A percentile compares a stretch with the other conserved stretches of the same genome.
Conservation (phyloP, 148 eudicot genomes). For the Gaultheria prostrata region DNA sequence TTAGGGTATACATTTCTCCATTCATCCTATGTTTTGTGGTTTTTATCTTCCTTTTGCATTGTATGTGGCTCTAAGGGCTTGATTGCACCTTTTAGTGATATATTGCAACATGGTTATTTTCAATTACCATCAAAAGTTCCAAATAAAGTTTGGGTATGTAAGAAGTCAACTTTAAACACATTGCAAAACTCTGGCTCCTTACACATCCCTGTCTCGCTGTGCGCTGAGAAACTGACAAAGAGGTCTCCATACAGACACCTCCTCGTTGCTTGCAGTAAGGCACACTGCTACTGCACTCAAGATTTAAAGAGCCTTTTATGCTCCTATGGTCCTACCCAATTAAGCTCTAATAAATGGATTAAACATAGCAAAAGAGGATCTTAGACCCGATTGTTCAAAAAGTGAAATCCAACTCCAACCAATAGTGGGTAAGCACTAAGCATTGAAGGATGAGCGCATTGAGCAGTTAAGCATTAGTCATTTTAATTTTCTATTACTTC, state of each 20-base stretch:
- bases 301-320: neutral
- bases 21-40: neutral
- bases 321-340: neutral
- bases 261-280: neutral
- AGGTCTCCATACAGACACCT: neutral
- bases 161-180: neutral
- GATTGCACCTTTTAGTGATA: neutral
- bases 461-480: neutral
- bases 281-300: neutral
- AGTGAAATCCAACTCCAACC: neutral
- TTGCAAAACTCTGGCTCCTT: neutral
- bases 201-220: no score
- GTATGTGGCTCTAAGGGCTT: no score
- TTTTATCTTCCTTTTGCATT: neutral
- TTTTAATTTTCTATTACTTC: neutral
- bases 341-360: neutral
- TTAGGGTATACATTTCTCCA: neutral
- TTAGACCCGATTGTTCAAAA: neutral
- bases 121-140: neutral
- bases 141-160: neutral
- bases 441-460: neutral
- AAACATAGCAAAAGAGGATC: neutral
- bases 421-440: neutral
- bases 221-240: neutral
- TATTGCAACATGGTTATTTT: neutral